Evolutionary conservation across 768 basidiomycete species (phyloP).

Genomic region (Lentinula edodes): DNA sequence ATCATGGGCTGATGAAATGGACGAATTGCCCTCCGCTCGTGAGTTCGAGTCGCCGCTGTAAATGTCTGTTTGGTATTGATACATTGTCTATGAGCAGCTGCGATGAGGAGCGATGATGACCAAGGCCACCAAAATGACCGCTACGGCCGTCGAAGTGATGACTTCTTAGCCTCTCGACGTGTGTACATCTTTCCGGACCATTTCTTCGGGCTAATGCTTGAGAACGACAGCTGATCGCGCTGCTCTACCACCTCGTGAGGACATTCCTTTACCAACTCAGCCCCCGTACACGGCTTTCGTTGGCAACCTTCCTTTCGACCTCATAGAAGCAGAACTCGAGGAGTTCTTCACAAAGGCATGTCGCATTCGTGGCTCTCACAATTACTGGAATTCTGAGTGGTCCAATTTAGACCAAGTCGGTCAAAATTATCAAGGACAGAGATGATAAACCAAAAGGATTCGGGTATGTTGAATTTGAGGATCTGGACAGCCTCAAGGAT

Average conservation of each 20-base stretch:
- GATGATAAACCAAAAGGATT: conserved; percentile 98
- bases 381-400: background rate
- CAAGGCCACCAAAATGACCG: conserved; percentile 47
- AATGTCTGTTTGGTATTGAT: conserved; percentile 6
- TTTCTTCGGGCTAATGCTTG: background rate
- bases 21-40: conserved; percentile 89
- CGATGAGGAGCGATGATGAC: conserved; percentile 66
- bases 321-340: conserved; percentile 76
- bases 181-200: conserved; percentile 18
- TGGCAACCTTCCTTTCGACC: conserved; percentile 93
- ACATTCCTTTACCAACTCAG: conserved; percentile 89
- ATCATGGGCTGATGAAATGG: conserved; percentile 99
- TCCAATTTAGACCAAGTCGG: conserved; percentile 57
- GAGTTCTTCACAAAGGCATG: conserved; percentile 68
- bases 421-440: conserved; percentile 89
- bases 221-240: conserved; percentile 46
- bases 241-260: conserved; percentile 64
- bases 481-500: conserved; percentile 78
- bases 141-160: conserved; percentile 52
- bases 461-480: conserved; percentile 95
- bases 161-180: conserved; percentile 61
- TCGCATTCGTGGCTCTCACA: conserved; percentile 28
- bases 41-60: conserved; percentile 28
- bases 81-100: conserved; percentile 40
- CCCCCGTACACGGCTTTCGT: conserved; percentile 97